These are phyloP conservation scores for Pichia heedii DNA, from an alignment of 805 yeast genomes.

Conservation along the genomic window DNA sequence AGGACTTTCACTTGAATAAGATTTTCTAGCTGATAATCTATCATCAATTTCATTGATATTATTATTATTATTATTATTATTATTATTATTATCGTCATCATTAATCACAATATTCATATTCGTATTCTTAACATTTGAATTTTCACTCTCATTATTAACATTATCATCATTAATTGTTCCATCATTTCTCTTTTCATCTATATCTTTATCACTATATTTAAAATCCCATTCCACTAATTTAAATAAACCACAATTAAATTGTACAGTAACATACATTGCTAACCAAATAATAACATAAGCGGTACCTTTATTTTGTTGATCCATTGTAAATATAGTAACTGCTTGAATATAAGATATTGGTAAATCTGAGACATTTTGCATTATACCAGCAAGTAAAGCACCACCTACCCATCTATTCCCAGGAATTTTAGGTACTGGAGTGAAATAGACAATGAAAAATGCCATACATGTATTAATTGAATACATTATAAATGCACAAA, in stretches of 20 bases:
- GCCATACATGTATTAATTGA: slow-evolving; percentile 43
- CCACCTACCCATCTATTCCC: slow-evolving; percentile 59
- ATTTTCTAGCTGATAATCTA: neutral
- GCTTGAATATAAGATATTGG: slow-evolving; percentile 74
- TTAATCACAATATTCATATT: too few species aligned
- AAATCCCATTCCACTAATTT: slow-evolving; percentile 44
- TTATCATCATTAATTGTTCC: neutral
- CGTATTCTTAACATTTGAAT: too few species aligned
- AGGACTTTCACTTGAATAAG: slow-evolving; percentile 4
- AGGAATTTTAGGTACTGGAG: slow-evolving; percentile 42
- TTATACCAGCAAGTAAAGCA: slow-evolving; percentile 55
- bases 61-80: neutral
- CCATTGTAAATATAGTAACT: slow-evolving; percentile 33
- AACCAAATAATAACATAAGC: slow-evolving; percentile 52
- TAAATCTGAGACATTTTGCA: slow-evolving; percentile 68
- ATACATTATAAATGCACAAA: slow-evolving; percentile 44
- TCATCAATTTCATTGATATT: neutral
- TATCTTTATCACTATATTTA: slow-evolving; percentile 20
- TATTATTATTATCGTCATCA: neutral
- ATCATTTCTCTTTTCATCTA: slow-evolving; percentile 1
- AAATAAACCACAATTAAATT: slow-evolving; percentile 45
- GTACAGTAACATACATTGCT: slow-evolving; percentile 42
- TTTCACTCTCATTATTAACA: too few species aligned
- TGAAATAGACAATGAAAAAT: slow-evolving; percentile 20
- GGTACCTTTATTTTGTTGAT: slow-evolving; percentile 31